A percentile compares a stretch with the other conserved stretches of the same genome.
Evolutionary conservation across 768 basidiomycete species (phyloP).

Genomic region (Hericium rajendrae): DNA sequence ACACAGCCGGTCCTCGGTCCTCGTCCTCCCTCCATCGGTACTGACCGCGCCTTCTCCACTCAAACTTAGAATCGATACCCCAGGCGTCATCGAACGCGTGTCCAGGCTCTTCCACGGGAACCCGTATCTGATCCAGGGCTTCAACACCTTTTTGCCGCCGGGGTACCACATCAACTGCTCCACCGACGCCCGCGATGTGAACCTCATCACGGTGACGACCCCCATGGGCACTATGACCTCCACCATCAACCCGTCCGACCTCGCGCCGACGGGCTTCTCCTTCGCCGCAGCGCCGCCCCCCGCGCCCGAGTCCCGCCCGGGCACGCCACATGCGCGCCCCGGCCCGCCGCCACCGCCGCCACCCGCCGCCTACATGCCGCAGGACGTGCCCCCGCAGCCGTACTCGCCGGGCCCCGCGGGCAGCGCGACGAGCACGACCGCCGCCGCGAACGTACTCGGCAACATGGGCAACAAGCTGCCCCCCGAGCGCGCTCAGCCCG

Average conservation of each 20-base stretch:
- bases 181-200: constrained; percentile 56
- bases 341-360: constrained; percentile 26
- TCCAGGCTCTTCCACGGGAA: constrained; percentile 89
- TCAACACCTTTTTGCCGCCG: constrained; percentile 93
- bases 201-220: constrained; percentile 75
- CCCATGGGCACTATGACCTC: constrained; percentile 67
- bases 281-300: constrained; percentile 28
- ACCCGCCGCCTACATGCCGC: constrained; percentile 32
- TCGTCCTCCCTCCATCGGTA: constrained; percentile 7
- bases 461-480: constrained; percentile 29
- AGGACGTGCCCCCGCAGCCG: not conserved
- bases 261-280: constrained; percentile 13
- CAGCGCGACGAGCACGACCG: constrained; percentile 6
- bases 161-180: constrained; percentile 91
- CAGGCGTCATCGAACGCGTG: constrained; percentile 93
- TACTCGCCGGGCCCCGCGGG: constrained; percentile 2
- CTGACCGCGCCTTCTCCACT: constrained; percentile 2
- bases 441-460: constrained; percentile 12
- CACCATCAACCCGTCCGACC: constrained; percentile 34
- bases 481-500: constrained; percentile 37
- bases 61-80: constrained; percentile 78
- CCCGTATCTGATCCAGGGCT: constrained; percentile 85
- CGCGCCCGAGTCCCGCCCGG: constrained; percentile 31
- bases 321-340: constrained; percentile 17
- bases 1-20: not conserved